A percentile compares a stretch with the other conserved stretches of the same genome.
These are phyloP conservation scores for Pancytospora philotis DNA, from an alignment of 371 early-diverging fungal species.

Conservation along the genomic window DNA sequence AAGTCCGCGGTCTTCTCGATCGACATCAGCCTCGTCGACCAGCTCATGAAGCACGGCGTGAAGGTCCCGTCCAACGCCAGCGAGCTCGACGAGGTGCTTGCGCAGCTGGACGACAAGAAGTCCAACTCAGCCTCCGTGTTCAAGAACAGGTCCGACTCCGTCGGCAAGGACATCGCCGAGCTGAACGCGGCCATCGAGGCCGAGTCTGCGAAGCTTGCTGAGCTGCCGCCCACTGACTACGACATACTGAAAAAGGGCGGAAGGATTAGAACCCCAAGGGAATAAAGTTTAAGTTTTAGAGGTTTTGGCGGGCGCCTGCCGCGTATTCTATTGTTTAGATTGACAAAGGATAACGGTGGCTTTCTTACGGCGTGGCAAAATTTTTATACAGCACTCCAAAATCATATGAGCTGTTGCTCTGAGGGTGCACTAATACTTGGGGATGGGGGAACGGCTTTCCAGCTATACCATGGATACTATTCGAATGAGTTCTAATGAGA, in stretches of 20 bases:
- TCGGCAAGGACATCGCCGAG: slow-evolving; percentile 1
- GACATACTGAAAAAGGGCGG: slow-evolving; percentile 18
- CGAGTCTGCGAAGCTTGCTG: neutral
- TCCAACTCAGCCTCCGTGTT: neutral
- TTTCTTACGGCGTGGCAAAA: neutral
- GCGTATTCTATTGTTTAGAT: neutral
- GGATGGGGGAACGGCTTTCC: too few species aligned
- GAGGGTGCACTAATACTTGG: too few species aligned
- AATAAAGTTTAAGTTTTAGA: slow-evolving; percentile 7
- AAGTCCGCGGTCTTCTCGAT: neutral
- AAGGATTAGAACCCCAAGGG: neutral
- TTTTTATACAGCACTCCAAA: neutral
- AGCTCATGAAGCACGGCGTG: slow-evolving; percentile 14
- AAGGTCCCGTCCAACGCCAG: slow-evolving; percentile 1
- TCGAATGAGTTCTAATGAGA: too few species aligned
- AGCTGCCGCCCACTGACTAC: slow-evolving; percentile 13
- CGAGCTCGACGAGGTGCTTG: neutral
- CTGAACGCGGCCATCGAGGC: slow-evolving; percentile 1
- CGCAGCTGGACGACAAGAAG: slow-evolving; percentile 2
- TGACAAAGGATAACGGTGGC: neutral
- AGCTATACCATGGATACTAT: too few species aligned
- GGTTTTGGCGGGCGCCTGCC: neutral
- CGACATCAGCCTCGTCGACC: slow-evolving; percentile 3
- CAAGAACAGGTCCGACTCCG: neutral
- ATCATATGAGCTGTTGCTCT: neutral